Evolutionary conservation across 345 rosid species (phyloP), one percentile per base, ranked within the genome.

Genomic region (Mallotus nudiflorus): DNA sequence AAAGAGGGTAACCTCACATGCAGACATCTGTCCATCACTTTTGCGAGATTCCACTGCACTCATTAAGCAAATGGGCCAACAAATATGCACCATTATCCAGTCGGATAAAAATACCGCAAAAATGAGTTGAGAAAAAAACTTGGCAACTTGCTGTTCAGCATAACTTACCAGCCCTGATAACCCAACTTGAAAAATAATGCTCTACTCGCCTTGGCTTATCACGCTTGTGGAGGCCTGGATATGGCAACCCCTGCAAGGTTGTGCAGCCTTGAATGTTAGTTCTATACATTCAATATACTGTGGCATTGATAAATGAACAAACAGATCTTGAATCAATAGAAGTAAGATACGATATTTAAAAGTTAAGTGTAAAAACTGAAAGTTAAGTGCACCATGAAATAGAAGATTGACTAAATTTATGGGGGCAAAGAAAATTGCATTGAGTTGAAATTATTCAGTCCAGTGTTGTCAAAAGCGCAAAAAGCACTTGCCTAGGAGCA

Each of bases 161-260:
- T 22, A 15, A 57, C 86, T 46, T 76, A 95, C 99, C 99, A 1
- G 97, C 82, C 83, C 82, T 85, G 76, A 95, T 89, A 62, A 84
- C 79, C 99, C 99, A 95, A 79, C 98, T 87, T 31, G 99, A 95
- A 77, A 90, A 92, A 68, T 89, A 95, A 69, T 74, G 86, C 68
- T 90, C 94, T 5, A 95, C 98, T 20, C 94, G 97, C 70, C 96
- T 92, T 37, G 97, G 97, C 80, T 92, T 95, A 84, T 89, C 96
- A 24, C 87, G 87, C 82, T 80, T 87, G n/a, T 72, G 86, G 73
- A 95, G 51, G 65, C 81, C 82, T 31, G 78, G 78, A 81, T 85
- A 89, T 18, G 90, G 87, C 69, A 92, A 89, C 58, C 87, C 89
- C 99, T 95, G 85, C 55, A 75, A 64, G 48, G 25, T 55, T 33